Base-by-base conservation (phyloP, 192 early-diverging fungal genomes). In the Coemansia aciculifera region DNA sequence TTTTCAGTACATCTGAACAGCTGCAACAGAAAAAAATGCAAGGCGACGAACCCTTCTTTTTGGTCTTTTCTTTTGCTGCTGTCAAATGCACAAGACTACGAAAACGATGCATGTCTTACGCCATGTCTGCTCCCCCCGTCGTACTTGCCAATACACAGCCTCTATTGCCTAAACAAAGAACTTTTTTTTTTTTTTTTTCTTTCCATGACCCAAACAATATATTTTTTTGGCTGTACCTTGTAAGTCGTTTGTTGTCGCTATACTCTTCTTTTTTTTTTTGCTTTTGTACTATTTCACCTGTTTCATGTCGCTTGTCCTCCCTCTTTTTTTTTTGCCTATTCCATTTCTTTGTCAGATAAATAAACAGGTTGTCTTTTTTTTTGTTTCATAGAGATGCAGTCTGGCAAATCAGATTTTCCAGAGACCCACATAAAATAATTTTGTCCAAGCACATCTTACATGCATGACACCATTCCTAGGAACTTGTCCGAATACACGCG, bases 21-120 rank as follows among this genome's bases (percentile, higher is more conserved):
- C 51, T 27, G 51, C 51, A 52, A 11, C 21, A 52, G 7, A 34
- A 52, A 27, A 13, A 4, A 56, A 56, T 9, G 51, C 2, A 54
- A 31, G 27, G 12, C 9, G 12, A 29, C 29, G 31, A 11, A 8
- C 24, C 51, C 51, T 4, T 23, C n/a, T n/a, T 7, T 27, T 63
- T 42, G 31, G n/a, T 12, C 29, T 49, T 64, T 46, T 46, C 3
- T 40, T 63, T 32, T 48, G 1, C n/a, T 31, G 21, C 38, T 64
- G 39, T 31, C 48, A 36, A 34, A 64, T 64, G 52, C 52, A 56
- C 12, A 32, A 56, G 52, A 31, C 27, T 56, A 56, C 52, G 52
- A 34, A 29, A 56, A 56, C 52, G 24, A 56, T 56, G 52, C 52
- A 31, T 11, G 23, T 56, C 52, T 56, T 34, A 17, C 52, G 52